A percentile compares a stretch with the other conserved stretches of the same genome.
phyloP scores from a whole-genome alignment of 1,139 yeast species.

The Lodderomyces metapsilosis region DNA sequence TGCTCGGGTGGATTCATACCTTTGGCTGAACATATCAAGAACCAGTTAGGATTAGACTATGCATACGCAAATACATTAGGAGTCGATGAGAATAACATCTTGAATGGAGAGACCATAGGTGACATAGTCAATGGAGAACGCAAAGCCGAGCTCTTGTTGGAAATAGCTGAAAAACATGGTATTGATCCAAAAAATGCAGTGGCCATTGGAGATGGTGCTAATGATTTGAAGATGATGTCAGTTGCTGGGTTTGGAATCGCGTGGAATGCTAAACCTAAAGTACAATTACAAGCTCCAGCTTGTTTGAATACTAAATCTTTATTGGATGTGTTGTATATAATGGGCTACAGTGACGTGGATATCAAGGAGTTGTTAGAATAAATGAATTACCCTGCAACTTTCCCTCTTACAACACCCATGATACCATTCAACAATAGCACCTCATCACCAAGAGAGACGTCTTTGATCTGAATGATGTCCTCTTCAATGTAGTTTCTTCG shows the following conservation, averaged over 20 bases:
- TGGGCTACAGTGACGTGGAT: constrained; percentile 71
- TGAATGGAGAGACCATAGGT: constrained; percentile 62
- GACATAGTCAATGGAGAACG: constrained; percentile 81
- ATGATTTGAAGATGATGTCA: constrained; percentile 90
- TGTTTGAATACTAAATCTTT: constrained; percentile 71
- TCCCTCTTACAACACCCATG: constrained; percentile 74
- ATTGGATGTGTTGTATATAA: constrained; percentile 71
- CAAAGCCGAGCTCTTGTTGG: constrained; percentile 71
- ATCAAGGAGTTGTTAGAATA: constrained; percentile 29
- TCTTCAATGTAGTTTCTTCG: constrained; percentile 57
- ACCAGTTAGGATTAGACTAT: constrained; percentile 70
- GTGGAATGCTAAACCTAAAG: constrained; percentile 95
- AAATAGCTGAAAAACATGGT: constrained; percentile 63
- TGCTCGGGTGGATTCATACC: constrained; percentile 95
- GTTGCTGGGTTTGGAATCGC: constrained; percentile 94
- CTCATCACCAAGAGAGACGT: constrained; percentile 59
- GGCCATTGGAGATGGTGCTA: constrained; percentile 98
- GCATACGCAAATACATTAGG: constrained; percentile 82
- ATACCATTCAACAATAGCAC: constrained; percentile 78
- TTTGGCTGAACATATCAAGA: constrained; percentile 73
- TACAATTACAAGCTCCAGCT: constrained; percentile 78
- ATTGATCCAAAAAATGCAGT: constrained; percentile 59
- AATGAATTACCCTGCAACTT: constrained; percentile 23
- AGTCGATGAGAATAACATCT: constrained; percentile 48
- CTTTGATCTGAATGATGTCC: constrained; percentile 41